Percentiles rank a stretch among this genome's conserved stretches.
Conservation (phyloP, 495 filamentous ascomycete genomes). For the Lepidopterella palustris region DNA sequence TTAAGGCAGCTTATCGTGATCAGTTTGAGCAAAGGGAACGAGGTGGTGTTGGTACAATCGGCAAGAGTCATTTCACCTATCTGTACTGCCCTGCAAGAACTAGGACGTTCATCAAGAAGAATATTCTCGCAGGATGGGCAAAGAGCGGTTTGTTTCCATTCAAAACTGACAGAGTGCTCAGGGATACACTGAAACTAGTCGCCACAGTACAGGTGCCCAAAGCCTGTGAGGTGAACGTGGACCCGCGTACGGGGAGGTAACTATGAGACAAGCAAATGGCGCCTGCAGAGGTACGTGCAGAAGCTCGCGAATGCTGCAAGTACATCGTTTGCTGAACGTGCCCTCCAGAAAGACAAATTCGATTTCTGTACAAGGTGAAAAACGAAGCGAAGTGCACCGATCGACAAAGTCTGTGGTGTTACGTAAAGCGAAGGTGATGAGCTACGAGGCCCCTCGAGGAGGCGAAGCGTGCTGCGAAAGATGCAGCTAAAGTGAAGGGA, state of each 20-base stretch:
- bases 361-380: neutral
- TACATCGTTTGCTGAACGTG: neutral
- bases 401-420: neutral
- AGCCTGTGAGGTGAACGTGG: neutral
- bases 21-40: neutral
- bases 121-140: neutral
- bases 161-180: neutral
- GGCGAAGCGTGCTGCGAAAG: neutral
- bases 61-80: constrained; percentile 3
- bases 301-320: neutral
- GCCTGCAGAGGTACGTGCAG: neutral
- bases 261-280: neutral
- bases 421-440: neutral
- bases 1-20: constrained; percentile 5
- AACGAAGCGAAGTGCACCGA: neutral
- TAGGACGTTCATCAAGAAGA: neutral
- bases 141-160: neutral
- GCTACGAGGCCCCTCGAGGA: neutral
- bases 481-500: neutral
- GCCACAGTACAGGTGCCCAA: neutral
- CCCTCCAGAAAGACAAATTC: neutral
- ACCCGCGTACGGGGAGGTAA: neutral
- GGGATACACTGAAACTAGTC: neutral
- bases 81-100: constrained; percentile 2
- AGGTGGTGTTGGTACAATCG: neutral